Base-by-base conservation (phyloP, 202 grass and related monocot species). In the Bolboschoenoplectus hybrid region DNA sequence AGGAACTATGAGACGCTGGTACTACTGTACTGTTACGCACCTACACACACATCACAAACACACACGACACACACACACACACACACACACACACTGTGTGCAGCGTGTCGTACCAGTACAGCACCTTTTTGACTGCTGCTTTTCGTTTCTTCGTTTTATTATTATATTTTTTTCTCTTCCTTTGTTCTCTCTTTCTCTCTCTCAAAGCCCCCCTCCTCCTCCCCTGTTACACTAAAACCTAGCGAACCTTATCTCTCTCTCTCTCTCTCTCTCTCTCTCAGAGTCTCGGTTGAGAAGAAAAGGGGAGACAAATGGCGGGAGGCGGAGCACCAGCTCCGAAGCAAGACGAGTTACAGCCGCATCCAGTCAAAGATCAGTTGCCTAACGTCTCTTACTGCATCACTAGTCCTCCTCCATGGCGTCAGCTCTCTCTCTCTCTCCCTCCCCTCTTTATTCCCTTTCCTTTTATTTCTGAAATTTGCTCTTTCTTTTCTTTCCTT, bases 341-440 rank as follows among this genome's bases (percentile, higher is more conserved):
- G 92, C 97, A 94, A 46, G 97, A 99, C 47, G 97, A 99, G 63
- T 87, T 99, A 82, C 85, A 91, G 86, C 97, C 93, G 44, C 97
- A 99, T 87, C 90, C 93, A 2, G 97, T 99, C 69, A 99, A 89
- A 86, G 97, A 97, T 81, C 97, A 99, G 88, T 90, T 99, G 35
- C 85, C 88, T 12, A 84, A 89, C 36, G 89, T 99, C 64, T 97
- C 97, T 65, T 99, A 93, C 85, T 99, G 97, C 87, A 97, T 99
- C 93, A 99, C 88, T 67, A 99, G 97, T 52, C 97, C 97, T 71
- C 97, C 97, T 1, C 97, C 97, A 12, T 99, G 97, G 97, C 97
- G 97, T 99, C 35, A 90, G 90, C 82, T 41, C 36, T 80, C 70
- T 14, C 9, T 16, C 14, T n/a, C 16, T 4, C 0, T 14, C 14